Evolutionary conservation across 1,139 yeast species (phyloP).

Genomic region (Wickerhamomyces sp.): DNA sequence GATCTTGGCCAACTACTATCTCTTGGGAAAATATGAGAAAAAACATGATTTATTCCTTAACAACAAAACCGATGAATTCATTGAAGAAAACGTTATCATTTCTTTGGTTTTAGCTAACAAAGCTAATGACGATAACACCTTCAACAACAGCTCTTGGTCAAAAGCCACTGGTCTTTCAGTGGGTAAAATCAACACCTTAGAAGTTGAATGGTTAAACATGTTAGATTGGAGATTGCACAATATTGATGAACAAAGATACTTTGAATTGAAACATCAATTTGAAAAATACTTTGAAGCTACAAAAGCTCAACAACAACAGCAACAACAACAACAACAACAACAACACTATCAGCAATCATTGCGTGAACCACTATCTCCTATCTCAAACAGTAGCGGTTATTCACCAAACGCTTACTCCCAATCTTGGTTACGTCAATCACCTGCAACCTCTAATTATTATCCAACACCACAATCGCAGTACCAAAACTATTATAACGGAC

Average conservation of each 20-base stretch:
- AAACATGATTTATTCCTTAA: slow-evolving; percentile 23
- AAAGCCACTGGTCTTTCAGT: slow-evolving; percentile 85
- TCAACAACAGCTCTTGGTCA: slow-evolving; percentile 92
- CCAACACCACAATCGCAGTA: neutral
- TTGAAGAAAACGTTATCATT: slow-evolving; percentile 62
- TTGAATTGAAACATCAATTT: slow-evolving; percentile 20
- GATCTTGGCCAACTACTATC: slow-evolving; percentile 71
- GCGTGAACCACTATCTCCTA: neutral
- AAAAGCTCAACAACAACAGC: slow-evolving; percentile 18
- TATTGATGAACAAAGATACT: slow-evolving; percentile 19
- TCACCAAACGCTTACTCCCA: neutral
- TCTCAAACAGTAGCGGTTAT: neutral
- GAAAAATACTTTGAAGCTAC: slow-evolving; percentile 18
- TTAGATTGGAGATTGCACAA: slow-evolving; percentile 32
- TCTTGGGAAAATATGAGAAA: slow-evolving; percentile 43
- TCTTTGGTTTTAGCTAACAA: slow-evolving; percentile 85
- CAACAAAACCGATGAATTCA: slow-evolving; percentile 34
- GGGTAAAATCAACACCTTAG: slow-evolving; percentile 55
- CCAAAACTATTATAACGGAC: neutral
- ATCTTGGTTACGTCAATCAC: neutral
- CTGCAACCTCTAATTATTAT: slow-evolving; percentile 2
- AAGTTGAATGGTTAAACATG: slow-evolving; percentile 62
- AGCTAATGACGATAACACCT: slow-evolving; percentile 94
- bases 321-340: slow-evolving; percentile 8
- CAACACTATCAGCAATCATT: slow-evolving; percentile 11